These are phyloP conservation scores for Ilex aquifolium DNA, from an alignment of 257 asterid genomes.

Conservation along the genomic window DNA sequence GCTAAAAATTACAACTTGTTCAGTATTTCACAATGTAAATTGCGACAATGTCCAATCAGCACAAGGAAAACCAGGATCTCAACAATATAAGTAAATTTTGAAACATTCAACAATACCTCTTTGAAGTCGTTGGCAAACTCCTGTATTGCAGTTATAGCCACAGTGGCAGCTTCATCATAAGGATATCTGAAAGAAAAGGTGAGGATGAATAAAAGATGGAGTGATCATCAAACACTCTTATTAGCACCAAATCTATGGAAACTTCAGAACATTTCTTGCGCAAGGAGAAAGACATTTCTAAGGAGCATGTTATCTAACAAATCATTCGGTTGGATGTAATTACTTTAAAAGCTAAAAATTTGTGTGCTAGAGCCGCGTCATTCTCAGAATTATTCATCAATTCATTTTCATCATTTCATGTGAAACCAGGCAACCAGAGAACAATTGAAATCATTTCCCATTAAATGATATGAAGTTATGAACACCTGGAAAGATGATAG, in stretches of 20 bases:
- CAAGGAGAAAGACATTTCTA: not conserved
- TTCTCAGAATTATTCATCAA: too few species aligned
- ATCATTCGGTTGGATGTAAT: not conserved
- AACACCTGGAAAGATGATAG: not conserved
- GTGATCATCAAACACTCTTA: not conserved
- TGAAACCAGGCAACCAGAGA: too few species aligned
- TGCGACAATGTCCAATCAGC: not conserved
- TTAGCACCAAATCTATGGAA: not conserved
- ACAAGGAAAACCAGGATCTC: not conserved
- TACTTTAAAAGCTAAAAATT: too few species aligned
- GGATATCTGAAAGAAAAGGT: constrained; percentile 58
- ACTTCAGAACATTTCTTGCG: not conserved
- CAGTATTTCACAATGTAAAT: not conserved
- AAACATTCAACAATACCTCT: constrained; percentile 48
- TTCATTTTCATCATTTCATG: too few species aligned
- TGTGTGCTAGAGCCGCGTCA: not conserved
- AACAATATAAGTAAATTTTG: not conserved
- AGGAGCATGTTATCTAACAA: not conserved
- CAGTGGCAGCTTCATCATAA: constrained; percentile 80
- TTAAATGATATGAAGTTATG: not conserved
- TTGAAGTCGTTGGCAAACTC: constrained; percentile 56
- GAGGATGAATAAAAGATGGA: not conserved
- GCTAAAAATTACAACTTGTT: too few species aligned
- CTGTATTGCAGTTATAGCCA: constrained; percentile 74
- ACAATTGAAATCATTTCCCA: not conserved